Evolutionary conservation across 768 basidiomycete species (phyloP).

Genomic region (Trametes villosa): DNA sequence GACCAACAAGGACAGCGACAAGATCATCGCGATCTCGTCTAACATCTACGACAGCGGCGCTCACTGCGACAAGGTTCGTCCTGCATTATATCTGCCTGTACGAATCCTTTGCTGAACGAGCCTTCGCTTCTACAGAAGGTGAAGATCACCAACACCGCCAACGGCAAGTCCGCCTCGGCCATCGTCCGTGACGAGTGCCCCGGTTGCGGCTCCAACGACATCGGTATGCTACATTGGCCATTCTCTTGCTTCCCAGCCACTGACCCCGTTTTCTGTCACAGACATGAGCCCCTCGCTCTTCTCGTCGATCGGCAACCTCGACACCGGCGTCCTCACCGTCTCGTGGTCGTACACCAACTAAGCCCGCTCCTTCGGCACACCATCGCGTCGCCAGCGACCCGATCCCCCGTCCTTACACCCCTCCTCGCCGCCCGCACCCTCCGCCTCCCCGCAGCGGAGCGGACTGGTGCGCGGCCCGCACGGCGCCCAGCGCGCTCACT

Average conservation of each 20-base stretch:
- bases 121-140: slow-evolving; percentile 50
- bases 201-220: slow-evolving; percentile 52
- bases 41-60: slow-evolving; percentile 54
- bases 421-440: neutral
- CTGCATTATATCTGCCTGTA: neutral
- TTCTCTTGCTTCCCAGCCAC: neutral
- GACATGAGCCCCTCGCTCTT: slow-evolving; percentile 73
- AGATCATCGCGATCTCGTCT: slow-evolving; percentile 66
- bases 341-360: slow-evolving; percentile 58
- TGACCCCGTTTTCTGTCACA: slow-evolving; percentile 31
- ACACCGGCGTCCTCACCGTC: slow-evolving; percentile 53
- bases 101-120: neutral
- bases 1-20: slow-evolving; percentile 48
- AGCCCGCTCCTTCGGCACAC: neutral
- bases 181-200: slow-evolving; percentile 61
- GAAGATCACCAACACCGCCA: slow-evolving; percentile 58
- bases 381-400: neutral
- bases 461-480: slow-evolving; percentile 2
- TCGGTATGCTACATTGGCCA: slow-evolving; percentile 50
- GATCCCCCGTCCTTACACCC: neutral
- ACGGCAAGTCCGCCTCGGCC: slow-evolving; percentile 53
- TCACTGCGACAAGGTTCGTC: slow-evolving; percentile 63
- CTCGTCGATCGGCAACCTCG: slow-evolving; percentile 50
- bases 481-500: slow-evolving; percentile 5
- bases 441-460: slow-evolving; percentile 5